Evolutionary conservation across 768 basidiomycete species (phyloP).

Genomic region (Podaxis sp.): DNA sequence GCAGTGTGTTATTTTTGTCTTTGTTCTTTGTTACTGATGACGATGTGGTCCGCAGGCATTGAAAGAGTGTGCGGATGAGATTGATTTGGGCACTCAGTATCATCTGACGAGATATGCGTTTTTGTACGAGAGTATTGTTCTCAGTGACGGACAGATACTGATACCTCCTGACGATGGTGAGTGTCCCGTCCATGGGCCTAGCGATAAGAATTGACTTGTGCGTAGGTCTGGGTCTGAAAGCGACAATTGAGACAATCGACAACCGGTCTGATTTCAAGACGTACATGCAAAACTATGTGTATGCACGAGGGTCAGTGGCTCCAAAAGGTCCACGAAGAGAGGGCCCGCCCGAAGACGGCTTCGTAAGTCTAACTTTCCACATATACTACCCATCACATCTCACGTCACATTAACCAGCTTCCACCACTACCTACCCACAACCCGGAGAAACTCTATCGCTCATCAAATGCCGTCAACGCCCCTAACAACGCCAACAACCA

Average conservation of each 20-base stretch:
- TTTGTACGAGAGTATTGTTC: constrained; percentile 85
- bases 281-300: constrained; percentile 97
- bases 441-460: constrained; percentile 23
- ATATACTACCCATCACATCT: constrained; percentile 6
- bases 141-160: constrained; percentile 86
- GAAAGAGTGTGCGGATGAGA: constrained; percentile 94
- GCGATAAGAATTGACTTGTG: constrained; percentile 8
- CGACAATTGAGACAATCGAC: constrained; percentile 88
- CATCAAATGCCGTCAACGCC: constrained; percentile 18
- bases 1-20: not conserved
- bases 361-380: constrained; percentile 61
- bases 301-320: constrained; percentile 69
- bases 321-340: constrained; percentile 80
- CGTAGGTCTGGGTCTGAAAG: constrained; percentile 72
- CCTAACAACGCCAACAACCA: constrained; percentile 16
- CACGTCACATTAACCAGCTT: constrained; percentile 40
- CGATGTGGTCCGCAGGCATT: constrained; percentile 47
- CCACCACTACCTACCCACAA: constrained; percentile 55
- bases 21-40: not conserved
- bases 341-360: constrained; percentile 89
- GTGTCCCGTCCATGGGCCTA: constrained; percentile 15
- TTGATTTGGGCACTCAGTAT: constrained; percentile 97
- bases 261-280: constrained; percentile 93
- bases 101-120: constrained; percentile 94
- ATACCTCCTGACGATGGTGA: constrained; percentile 71